These are phyloP conservation scores for Chamaecyparis obtusa DNA, from an alignment of 75 land plant genomes.

Conservation along the genomic window DNA sequence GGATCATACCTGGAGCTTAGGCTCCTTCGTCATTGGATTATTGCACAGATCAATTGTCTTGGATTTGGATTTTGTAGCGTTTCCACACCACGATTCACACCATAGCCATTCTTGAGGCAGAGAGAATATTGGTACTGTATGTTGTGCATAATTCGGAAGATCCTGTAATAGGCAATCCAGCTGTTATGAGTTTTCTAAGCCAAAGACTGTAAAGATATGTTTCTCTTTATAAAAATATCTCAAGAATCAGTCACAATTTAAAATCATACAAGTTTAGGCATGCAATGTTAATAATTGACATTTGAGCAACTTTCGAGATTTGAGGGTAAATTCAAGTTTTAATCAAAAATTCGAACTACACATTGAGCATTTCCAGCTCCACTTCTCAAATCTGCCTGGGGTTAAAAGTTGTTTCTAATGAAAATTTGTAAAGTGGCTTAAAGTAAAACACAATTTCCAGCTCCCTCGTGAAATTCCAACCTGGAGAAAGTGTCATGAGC, in stretches of 20 bases:
- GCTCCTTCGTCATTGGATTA: conserved; percentile 99
- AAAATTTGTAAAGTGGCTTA: too few relatives aligned
- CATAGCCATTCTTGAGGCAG: conserved; percentile 99
- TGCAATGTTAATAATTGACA: neutral
- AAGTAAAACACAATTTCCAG: too few relatives aligned
- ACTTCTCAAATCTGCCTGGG: too few relatives aligned
- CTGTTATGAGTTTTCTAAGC: neutral
- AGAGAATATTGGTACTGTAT: conserved; percentile 91
- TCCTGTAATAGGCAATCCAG: conserved; percentile 49
- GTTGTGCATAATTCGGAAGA: conserved; percentile 98
- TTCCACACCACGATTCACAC: conserved; percentile 99
- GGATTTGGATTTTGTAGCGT: conserved; percentile 88
- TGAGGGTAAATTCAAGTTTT: too few relatives aligned
- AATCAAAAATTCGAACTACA: too few relatives aligned
- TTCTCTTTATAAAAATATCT: neutral
- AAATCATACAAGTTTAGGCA: neutral
- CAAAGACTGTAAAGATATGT: neutral
- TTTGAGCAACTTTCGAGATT: too few relatives aligned
- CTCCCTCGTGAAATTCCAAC: too few relatives aligned
- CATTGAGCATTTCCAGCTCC: too few relatives aligned
- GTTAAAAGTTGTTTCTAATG: too few relatives aligned
- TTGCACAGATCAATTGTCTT: conserved; percentile 98
- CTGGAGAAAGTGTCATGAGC: too few relatives aligned
- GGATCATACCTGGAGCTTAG: conserved; percentile 80
- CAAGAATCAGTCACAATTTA: neutral